phyloP scores from a whole-genome alignment of 768 basidiomycete species.

The Exidia glandulosa region DNA sequence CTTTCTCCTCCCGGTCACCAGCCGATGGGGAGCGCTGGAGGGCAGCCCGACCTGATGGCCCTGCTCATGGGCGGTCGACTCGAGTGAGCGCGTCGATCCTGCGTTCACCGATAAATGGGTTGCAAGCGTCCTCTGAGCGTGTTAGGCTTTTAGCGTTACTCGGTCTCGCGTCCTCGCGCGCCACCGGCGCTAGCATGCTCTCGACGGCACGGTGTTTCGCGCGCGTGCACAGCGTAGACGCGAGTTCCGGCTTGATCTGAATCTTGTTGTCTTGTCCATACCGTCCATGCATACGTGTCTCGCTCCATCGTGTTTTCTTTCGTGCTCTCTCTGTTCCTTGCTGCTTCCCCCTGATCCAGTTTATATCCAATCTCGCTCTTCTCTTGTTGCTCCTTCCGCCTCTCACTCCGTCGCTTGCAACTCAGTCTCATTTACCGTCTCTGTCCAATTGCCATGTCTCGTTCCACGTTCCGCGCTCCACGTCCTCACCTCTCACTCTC shows the following conservation, averaged over 20 bases:
- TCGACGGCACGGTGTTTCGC: neutral
- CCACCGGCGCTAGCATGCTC: neutral
- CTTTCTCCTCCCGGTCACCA: neutral
- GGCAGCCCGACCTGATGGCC: constrained; percentile 59
- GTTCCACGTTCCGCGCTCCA: too few species aligned
- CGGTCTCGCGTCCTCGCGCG: neutral
- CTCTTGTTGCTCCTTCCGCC: constrained; percentile 2
- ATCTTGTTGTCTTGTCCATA: neutral
- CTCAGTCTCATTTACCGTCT: neutral
- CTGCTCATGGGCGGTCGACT: constrained; percentile 58
- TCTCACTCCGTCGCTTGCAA: neutral
- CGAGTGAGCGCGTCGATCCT: neutral
- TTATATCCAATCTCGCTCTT: neutral
- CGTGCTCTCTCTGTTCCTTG: neutral
- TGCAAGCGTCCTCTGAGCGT: too few species aligned
- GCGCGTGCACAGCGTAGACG: neutral
- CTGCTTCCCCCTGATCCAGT: constrained; percentile 2
- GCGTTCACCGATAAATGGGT: too few species aligned
- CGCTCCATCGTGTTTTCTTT: neutral
- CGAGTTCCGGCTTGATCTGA: neutral
- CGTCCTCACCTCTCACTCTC: neutral
- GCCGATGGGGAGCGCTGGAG: neutral
- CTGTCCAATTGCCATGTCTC: too few species aligned
- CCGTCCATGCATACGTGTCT: neutral
- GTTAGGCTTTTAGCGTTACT: neutral